Evolutionary conservation across 371 early-diverging fungal genomes (phyloP).

Genomic region (Rhizopus delemar): DNA sequence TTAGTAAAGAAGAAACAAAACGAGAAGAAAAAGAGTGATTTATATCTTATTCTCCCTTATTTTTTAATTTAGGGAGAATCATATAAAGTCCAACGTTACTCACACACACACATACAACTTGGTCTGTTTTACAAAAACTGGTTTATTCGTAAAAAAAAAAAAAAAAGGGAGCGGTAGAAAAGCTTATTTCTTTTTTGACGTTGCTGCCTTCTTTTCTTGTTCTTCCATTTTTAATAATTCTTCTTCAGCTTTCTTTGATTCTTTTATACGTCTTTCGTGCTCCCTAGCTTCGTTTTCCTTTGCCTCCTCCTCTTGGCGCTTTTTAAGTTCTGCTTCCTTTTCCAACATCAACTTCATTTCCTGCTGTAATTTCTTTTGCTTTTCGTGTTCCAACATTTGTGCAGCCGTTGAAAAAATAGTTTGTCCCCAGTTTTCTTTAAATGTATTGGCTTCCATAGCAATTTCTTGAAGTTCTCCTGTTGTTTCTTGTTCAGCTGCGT

Average conservation of each 20-base stretch:
- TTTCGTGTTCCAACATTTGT: constrained; percentile 71
- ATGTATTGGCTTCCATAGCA: constrained; percentile 77
- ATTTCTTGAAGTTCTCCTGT: constrained; percentile 83
- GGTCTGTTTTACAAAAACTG: neutral
- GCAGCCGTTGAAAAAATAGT: constrained; percentile 83
- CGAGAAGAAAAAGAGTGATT: neutral
- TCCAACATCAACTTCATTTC: constrained; percentile 51
- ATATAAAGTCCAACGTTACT: neutral
- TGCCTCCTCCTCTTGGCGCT: constrained; percentile 35
- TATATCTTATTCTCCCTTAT: constrained; percentile 4
- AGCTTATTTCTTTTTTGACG: neutral
- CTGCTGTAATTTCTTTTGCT: constrained; percentile 49
- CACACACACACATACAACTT: neutral
- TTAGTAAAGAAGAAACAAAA: constrained; percentile 3
- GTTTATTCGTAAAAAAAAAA: neutral
- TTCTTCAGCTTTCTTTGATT: constrained; percentile 34
- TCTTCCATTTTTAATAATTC: constrained; percentile 31
- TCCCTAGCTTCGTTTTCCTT: constrained; percentile 32
- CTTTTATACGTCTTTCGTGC: constrained; percentile 38
- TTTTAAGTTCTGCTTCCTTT: constrained; percentile 39
- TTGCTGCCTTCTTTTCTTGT: constrained; percentile 25
- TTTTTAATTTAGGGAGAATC: neutral
- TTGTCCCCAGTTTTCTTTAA: constrained; percentile 85
- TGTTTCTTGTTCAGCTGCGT: constrained; percentile 80
- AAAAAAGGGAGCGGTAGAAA: neutral